Percentiles rank a stretch among this genome's conserved stretches.
Evolutionary conservation across 192 early-diverging fungal species (phyloP).

Genomic region (Backusella tarrabulga): DNA sequence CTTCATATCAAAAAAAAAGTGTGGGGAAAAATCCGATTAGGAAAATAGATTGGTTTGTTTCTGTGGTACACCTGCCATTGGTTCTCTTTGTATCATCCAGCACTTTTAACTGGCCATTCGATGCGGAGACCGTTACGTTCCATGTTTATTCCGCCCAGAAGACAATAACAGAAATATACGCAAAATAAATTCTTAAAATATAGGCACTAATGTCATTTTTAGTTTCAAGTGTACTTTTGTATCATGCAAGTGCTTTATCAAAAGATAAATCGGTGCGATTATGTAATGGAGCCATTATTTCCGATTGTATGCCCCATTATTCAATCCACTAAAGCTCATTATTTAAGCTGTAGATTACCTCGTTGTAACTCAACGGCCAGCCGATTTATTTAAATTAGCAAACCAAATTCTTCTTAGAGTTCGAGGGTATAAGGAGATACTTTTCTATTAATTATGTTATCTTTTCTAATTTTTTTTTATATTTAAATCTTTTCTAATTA

Average conservation of each 20-base stretch:
- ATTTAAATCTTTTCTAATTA: too few relatives aligned
- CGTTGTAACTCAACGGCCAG: too few relatives aligned
- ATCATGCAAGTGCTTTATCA: neutral
- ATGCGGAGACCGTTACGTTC: neutral
- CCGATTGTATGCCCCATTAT: too few relatives aligned
- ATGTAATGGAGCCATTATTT: too few relatives aligned
- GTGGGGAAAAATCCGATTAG: conserved; percentile 14
- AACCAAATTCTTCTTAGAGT: too few relatives aligned
- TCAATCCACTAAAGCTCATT: too few relatives aligned
- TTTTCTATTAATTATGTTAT: too few relatives aligned
- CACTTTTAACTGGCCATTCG: neutral
- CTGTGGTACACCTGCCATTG: neutral
- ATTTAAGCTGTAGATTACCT: too few relatives aligned
- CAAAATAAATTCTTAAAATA: neutral
- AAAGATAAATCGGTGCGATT: too few relatives aligned
- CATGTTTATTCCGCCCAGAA: neutral
- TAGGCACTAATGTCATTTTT: neutral
- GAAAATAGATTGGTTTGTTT: neutral
- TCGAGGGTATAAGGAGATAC: too few relatives aligned
- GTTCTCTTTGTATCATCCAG: neutral
- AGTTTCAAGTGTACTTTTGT: neutral
- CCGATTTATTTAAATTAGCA: too few relatives aligned
- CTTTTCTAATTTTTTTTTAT: too few relatives aligned
- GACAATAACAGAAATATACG: neutral
- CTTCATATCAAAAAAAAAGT: conserved; percentile 9